Evolutionary conservation across 495 filamentous ascomycete species (phyloP), one percentile per base, ranked within the genome.

Genomic region (Tuber microsphaerosporum): DNA sequence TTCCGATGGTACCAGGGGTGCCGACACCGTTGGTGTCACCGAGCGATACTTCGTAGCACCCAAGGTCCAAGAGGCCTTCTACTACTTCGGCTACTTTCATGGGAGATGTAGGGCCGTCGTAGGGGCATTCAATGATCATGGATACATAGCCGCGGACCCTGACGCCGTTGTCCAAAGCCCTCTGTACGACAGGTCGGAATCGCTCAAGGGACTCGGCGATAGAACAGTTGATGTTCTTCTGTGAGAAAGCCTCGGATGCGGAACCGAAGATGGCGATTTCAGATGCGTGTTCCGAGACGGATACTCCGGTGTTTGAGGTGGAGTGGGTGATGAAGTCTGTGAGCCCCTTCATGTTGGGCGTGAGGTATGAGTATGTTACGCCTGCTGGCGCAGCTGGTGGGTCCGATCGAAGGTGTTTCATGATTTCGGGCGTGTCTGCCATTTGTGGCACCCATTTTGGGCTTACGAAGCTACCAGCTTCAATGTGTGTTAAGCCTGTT

Each of bases 361-460:
- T 91, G 26, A 99, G 92, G 86, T 94, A 99, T 81, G 94, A 94
- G 86, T 95, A 98, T 48, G 91, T 91, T 71, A 97, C 90, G 4
- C 91, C 89, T 70, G 86, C 81, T 10, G 88, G 85, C 0, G 93
- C 88, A 45, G 79, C 68, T 7, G 91, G 90, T 3, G 78, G 78
- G 65, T 73, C 69, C 17, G 74, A 34, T 2, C 74, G 75, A 20
- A 83, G 72, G 76, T 92, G 86, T 72, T 91, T 85, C 56, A 97
- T 90, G 69, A 98, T 94, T 70, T 94, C 89, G 75, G 89, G 87
- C 0, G 94, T 97, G 77, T 94, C 93, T 44, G 92, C 92, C 95
- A 99, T 99, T 93, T 97, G 96, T 42, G 95, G 95, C 34, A 97
- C 94, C 95, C 95, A 98, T 92, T 97, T 97, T 12, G 94, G 94